Percentiles rank a stretch among this genome's conserved stretches.
phyloP scores from a whole-genome alignment of 2,329 filamentous ascomycete species.

The Alternaria longipes region DNA sequence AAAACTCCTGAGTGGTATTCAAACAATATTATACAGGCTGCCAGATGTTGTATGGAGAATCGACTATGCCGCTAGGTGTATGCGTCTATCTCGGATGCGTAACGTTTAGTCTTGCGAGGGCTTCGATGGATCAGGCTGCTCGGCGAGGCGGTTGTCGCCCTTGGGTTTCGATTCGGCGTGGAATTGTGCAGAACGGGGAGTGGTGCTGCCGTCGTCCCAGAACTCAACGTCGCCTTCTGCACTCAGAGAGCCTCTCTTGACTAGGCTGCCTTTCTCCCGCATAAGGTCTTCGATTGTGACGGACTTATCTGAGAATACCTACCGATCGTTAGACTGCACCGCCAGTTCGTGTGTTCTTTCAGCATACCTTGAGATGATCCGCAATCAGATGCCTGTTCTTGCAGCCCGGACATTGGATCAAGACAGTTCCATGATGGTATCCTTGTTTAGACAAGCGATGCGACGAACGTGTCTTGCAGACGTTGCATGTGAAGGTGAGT shows the following conservation, averaged over 20 bases:
- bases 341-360: accelerated
- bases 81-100: not conserved
- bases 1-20: constrained; percentile 6
- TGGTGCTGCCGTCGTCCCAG: constrained; percentile 75
- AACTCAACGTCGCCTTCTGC: constrained; percentile 91
- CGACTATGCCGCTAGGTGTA: not conserved
- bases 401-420: constrained; percentile 89
- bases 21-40: constrained; percentile 14
- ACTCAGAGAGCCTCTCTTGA: constrained; percentile 75
- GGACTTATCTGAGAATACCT: constrained; percentile 76
- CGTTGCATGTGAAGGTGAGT: constrained; percentile 91
- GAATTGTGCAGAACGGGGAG: constrained; percentile 47
- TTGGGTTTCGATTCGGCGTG: constrained; percentile 40
- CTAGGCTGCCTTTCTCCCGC: constrained; percentile 75
- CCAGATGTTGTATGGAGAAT: not conserved
- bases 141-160: constrained; percentile 34
- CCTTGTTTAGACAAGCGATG: constrained; percentile 93
- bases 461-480: constrained; percentile 79
- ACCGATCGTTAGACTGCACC: constrained; percentile 8
- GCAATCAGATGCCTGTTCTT: constrained; percentile 89
- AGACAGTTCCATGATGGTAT: constrained; percentile 87
- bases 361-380: constrained; percentile 76
- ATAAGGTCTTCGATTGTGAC: constrained; percentile 81
- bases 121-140: constrained; percentile 24
- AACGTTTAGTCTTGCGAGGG: constrained; percentile 19